phyloP scores from a whole-genome alignment of 164 flowering plant species.

The Cinnamomum micranthum region DNA sequence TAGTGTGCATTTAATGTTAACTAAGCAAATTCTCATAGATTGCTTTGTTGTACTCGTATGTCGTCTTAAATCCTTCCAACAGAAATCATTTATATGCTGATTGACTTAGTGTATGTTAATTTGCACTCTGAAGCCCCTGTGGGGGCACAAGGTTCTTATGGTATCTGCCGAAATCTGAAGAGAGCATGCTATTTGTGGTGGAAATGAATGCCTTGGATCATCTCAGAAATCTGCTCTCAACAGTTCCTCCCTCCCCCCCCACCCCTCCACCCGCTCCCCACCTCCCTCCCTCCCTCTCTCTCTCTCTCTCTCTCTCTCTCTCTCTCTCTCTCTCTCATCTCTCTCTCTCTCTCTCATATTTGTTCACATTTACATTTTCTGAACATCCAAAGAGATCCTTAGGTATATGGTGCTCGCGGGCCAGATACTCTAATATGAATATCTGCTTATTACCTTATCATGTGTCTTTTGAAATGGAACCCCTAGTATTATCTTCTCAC shows the following conservation, averaged over 20 bases:
- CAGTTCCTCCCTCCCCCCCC: not conserved
- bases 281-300: no score
- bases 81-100: not conserved
- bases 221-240: not conserved
- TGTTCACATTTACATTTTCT: not conserved
- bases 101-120: no score
- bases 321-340: no score
- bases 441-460: not conserved
- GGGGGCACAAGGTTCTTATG: no score
- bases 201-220: not conserved
- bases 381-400: not conserved
- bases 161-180: no score
- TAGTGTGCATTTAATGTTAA: not conserved
- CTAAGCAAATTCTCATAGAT: no score
- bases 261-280: rapidly evolving
- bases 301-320: no score
- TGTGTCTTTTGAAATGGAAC: not conserved
- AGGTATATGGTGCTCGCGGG: not conserved
- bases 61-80: no score
- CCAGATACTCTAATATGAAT: not conserved
- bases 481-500: not conserved
- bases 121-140: no score
- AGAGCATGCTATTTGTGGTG: not conserved
- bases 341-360: no score
- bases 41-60: no score